phyloP scores from a whole-genome alignment of 1,139 yeast species.

The Magnusiomyces magnusii region DNA sequence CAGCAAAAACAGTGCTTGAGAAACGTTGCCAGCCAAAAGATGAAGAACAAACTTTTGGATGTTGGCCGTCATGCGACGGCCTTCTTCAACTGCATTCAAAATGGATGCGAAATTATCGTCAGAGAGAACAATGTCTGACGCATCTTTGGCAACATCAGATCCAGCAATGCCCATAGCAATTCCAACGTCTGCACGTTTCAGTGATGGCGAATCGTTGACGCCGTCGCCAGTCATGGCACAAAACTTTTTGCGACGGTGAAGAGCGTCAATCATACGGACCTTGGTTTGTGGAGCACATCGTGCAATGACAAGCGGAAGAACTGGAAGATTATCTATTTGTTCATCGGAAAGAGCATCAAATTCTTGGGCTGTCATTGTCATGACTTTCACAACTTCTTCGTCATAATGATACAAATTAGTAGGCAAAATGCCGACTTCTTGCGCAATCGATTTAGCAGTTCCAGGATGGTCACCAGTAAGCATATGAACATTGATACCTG shows the following conservation, averaged over 20 bases:
- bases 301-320: constrained; percentile 71
- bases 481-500: constrained; percentile 80
- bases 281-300: constrained; percentile 83
- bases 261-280: constrained; percentile 75
- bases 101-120: constrained; percentile 77
- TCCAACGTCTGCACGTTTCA: constrained; percentile 77
- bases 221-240: constrained; percentile 90
- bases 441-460: constrained; percentile 76
- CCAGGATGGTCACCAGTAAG: constrained; percentile 82
- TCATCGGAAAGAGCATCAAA: constrained; percentile 59
- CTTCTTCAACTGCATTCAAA: constrained; percentile 72
- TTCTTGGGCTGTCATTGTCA: constrained; percentile 72
- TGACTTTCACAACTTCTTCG: constrained; percentile 50
- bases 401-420: constrained; percentile 56
- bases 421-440: constrained; percentile 79
- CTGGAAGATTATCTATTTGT: constrained; percentile 60
- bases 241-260: constrained; percentile 61
- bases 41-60: constrained; percentile 80
- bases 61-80: constrained; percentile 73
- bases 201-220: constrained; percentile 75
- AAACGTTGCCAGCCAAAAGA: constrained; percentile 68
- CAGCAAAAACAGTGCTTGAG: constrained; percentile 65
- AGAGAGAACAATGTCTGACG: constrained; percentile 64
- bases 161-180: constrained; percentile 84
- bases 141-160: constrained; percentile 76